A percentile compares a stretch with the other conserved stretches of the same genome.
These are phyloP conservation scores for Aegilops bicornis DNA, from an alignment of 176 grass and related monocot genomes.

Conservation along the genomic window DNA sequence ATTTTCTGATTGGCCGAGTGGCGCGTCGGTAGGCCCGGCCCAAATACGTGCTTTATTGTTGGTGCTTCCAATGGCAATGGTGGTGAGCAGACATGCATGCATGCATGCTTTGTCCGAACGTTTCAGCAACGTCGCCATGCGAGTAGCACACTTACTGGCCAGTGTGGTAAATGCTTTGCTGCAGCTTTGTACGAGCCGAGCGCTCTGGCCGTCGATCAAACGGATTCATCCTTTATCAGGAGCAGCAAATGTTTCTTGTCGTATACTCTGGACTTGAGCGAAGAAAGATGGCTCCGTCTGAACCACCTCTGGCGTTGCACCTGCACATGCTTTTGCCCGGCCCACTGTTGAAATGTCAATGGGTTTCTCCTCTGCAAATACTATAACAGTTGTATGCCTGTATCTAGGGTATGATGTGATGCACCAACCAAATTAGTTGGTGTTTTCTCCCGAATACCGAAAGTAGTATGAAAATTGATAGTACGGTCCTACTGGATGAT, in stretches of 20 bases:
- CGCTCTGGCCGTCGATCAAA: not conserved
- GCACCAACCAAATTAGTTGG: not conserved
- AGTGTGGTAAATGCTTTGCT: not conserved
- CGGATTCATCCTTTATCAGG: not conserved
- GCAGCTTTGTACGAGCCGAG: conserved; percentile 17
- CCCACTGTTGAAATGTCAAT: not conserved
- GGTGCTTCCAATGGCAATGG: not conserved
- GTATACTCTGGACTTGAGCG: not conserved
- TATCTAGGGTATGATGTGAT: not conserved
- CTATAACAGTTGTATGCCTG: not conserved
- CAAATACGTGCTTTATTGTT: not conserved
- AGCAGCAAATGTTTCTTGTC: conserved; percentile 2
- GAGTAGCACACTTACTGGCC: not conserved
- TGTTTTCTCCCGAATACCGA: not conserved
- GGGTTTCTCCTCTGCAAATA: not conserved
- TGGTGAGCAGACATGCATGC: not conserved
- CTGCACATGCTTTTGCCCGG: not conserved
- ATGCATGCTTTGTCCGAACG: conserved; percentile 1
- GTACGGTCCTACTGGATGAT: not conserved
- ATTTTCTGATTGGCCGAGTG: not conserved
- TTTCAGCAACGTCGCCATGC: not conserved
- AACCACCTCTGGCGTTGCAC: conserved; percentile 9
- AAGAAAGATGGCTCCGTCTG: not conserved
- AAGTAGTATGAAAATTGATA: not conserved
- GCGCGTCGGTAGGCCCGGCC: too few relatives aligned